Evolutionary conservation across 2,329 filamentous ascomycete species (phyloP).

Genomic region (Lachnellula cervina): DNA sequence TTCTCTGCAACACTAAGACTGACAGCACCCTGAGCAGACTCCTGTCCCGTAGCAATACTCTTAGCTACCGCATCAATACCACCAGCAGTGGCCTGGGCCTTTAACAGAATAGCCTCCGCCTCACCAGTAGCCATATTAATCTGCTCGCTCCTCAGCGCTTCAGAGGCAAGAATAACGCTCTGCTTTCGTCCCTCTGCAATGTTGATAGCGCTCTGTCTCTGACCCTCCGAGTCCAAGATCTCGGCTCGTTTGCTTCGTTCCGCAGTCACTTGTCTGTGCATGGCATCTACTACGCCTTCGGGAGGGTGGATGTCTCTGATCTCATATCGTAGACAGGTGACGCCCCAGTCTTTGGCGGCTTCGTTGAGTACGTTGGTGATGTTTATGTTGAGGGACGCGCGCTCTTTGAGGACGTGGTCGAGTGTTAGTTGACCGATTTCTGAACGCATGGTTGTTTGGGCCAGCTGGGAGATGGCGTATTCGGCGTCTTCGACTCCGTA

Average conservation of each 20-base stretch:
- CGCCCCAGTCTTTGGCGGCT: conserved; percentile 93
- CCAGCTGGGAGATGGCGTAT: conserved; percentile 96
- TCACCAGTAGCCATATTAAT: conserved; percentile 93
- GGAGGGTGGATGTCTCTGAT: conserved; percentile 98
- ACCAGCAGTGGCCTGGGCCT: conserved; percentile 76
- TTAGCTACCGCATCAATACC: conserved; percentile 84
- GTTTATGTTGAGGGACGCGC: conserved; percentile 91
- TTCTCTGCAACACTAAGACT: conserved; percentile 91
- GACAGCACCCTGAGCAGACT: conserved; percentile 75
- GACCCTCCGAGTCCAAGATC: conserved; percentile 94
- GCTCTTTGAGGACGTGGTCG: conserved; percentile 96
- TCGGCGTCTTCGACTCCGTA: conserved; percentile 98
- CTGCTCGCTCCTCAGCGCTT: conserved; percentile 82
- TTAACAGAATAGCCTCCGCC: conserved; percentile 85
- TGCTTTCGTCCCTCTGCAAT: conserved; percentile 98
- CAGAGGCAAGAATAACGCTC: conserved; percentile 90
- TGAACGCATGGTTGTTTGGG: conserved; percentile 97
- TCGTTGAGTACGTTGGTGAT: conserved; percentile 99
- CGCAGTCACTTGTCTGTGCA: conserved; percentile 97
- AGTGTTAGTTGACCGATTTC: conserved; percentile 96
- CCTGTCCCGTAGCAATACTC: conserved; percentile 67
- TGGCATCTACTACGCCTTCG: conserved; percentile 86
- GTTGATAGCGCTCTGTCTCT: conserved; percentile 96
- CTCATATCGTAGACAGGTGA: conserved; percentile 93
- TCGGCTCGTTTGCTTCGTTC: conserved; percentile 97